Percentiles rank a stretch among this genome's conserved stretches.
phyloP scores from a whole-genome alignment of 1,139 yeast species.

The Lodderomyces metapsilosis region DNA sequence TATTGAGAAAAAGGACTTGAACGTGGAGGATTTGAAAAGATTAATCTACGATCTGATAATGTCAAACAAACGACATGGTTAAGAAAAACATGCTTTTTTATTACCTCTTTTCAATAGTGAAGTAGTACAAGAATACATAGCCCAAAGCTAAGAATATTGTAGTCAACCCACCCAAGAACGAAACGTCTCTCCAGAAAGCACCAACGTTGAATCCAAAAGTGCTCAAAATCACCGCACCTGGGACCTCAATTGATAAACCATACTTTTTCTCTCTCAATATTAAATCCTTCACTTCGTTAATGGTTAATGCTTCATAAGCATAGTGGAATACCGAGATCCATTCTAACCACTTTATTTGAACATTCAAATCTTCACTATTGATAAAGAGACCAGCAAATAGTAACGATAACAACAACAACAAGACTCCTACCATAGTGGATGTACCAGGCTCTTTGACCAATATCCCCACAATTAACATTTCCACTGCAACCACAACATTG shows the following conservation, averaged over 20 bases:
- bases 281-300: conserved; percentile 90
- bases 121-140: conserved; percentile 67
- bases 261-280: conserved; percentile 83
- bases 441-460: conserved; percentile 88
- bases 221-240: conserved; percentile 93
- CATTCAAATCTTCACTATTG: conserved; percentile 73
- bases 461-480: conserved; percentile 84
- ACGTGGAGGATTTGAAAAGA: conserved; percentile 66
- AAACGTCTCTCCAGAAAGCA: conserved; percentile 67
- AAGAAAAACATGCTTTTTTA: not conserved
- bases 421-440: conserved; percentile 84
- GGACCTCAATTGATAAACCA: conserved; percentile 94
- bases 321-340: conserved; percentile 90
- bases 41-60: conserved; percentile 65
- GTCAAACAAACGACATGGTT: conserved; percentile 14
- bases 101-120: conserved; percentile 73
- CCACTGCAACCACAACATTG: conserved; percentile 82
- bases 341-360: conserved; percentile 74
- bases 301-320: conserved; percentile 88
- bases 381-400: conserved; percentile 91
- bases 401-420: conserved; percentile 77
- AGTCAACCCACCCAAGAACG: conserved; percentile 50
- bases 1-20: conserved; percentile 65
- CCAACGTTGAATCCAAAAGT: conserved; percentile 91
- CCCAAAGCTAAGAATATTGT: conserved; percentile 61